phyloP scores from a whole-genome alignment of 2,329 filamentous ascomycete genomes.

The Cladophialophora immunda region DNA sequence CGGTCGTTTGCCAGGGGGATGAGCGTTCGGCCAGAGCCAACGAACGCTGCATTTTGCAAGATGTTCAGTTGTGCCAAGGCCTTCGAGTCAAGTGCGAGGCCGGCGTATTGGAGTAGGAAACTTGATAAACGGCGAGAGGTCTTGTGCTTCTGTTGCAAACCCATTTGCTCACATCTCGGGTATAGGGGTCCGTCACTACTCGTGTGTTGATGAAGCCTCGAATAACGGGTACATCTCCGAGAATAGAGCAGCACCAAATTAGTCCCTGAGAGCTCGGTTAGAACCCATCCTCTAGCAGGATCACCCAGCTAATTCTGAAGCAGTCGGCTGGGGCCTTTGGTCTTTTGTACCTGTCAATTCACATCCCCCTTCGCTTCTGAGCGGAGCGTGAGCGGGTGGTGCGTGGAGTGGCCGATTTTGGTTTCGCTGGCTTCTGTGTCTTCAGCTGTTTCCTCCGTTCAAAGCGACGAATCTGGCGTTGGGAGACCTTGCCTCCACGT shows the following conservation, averaged over 20 bases:
- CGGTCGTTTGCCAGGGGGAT: neutral
- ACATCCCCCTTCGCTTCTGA: neutral
- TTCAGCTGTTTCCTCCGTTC: constrained; percentile 7
- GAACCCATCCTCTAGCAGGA: neutral
- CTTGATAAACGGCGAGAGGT: neutral
- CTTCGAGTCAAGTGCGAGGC: neutral
- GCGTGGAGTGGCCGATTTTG: neutral
- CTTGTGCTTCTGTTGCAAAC: neutral
- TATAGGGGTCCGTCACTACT: neutral
- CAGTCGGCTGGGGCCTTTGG: neutral
- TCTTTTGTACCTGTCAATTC: neutral
- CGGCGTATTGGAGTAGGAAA: neutral
- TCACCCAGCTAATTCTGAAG: neutral
- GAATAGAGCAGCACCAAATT: neutral
- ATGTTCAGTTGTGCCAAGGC: neutral
- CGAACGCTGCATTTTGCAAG: neutral
- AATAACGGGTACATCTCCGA: neutral
- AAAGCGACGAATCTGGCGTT: constrained; percentile 5
- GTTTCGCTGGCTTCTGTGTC: neutral
- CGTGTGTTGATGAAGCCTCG: neutral
- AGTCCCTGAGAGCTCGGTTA: neutral
- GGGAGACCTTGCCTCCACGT: constrained; percentile 9
- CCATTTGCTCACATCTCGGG: neutral
- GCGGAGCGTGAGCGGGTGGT: neutral
- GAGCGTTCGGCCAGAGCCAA: neutral